Conservation (phyloP, 208 protist species). For the Trypanosoma mega region DNA sequence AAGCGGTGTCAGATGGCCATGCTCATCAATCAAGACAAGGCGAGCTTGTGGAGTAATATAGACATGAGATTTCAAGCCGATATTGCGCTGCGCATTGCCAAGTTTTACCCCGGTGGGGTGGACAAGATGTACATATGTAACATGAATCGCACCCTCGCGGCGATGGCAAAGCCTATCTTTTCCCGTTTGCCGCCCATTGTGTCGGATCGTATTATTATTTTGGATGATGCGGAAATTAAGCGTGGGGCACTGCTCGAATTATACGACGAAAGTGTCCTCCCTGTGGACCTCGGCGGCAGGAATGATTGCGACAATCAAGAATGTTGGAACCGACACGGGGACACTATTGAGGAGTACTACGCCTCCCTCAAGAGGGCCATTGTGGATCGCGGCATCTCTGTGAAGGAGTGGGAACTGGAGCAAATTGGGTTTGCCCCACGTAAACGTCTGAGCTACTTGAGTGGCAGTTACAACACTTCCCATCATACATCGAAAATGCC, state of each 20-base stretch:
- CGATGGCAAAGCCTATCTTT: slow-evolving; percentile 22
- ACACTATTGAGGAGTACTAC: slow-evolving; percentile 26
- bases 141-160: slow-evolving; percentile 19
- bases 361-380: slow-evolving; percentile 11
- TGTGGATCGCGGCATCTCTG: slow-evolving; percentile 19
- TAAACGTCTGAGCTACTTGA: too few relatives aligned
- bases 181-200: slow-evolving; percentile 14
- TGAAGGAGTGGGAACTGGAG: slow-evolving; percentile 42
- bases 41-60: slow-evolving; percentile 31
- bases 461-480: too few relatives aligned
- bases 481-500: too few relatives aligned
- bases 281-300: slow-evolving; percentile 26
- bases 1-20: slow-evolving; percentile 25
- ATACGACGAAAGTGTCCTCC: slow-evolving; percentile 29
- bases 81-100: slow-evolving; percentile 24
- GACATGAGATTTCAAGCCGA: slow-evolving; percentile 28
- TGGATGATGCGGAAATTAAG: slow-evolving; percentile 22
- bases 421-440: too few relatives aligned
- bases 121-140: slow-evolving; percentile 26
- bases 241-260: slow-evolving; percentile 21
- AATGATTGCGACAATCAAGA: slow-evolving; percentile 28
- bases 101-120: slow-evolving; percentile 24
- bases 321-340: slow-evolving; percentile 5
- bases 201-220: slow-evolving; percentile 24
- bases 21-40: slow-evolving; percentile 31